Evolutionary conservation across 208 protist genomes (phyloP).

Genomic region (Acanthamoeba castellanii): DNA sequence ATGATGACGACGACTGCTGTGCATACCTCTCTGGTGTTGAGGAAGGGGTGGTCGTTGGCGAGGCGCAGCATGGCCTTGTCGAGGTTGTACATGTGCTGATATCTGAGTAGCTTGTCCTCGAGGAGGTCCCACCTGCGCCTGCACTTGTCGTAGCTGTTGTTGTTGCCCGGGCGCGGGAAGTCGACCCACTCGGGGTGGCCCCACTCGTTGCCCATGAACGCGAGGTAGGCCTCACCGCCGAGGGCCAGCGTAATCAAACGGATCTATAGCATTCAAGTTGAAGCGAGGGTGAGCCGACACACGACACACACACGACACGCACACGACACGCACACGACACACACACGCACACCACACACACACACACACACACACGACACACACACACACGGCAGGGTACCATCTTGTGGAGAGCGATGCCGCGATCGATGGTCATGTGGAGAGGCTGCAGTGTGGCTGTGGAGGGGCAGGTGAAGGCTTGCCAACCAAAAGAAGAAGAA

Average conservation of each 20-base stretch:
- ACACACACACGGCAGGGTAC: conserved; percentile 78
- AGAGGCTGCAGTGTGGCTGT: conserved; percentile 87
- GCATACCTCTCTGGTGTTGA: conserved; percentile 47
- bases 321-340: too few species aligned
- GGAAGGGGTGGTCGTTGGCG: conserved; percentile 77
- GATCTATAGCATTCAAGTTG: background rate
- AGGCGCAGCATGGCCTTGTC: conserved; percentile 89
- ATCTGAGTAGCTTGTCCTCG: conserved; percentile 88
- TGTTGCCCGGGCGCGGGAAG: conserved; percentile 94
- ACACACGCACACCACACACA: background rate
- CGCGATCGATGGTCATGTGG: conserved; percentile 87
- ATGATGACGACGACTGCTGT: too few species aligned
- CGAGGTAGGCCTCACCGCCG: conserved; percentile 84
- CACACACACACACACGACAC: too few species aligned
- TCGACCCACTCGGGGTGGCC: conserved; percentile 97
- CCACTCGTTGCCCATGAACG: conserved; percentile 94
- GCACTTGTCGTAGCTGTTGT: conserved; percentile 88
- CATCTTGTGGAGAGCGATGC: conserved; percentile 92
- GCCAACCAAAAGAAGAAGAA: background rate
- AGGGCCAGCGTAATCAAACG: conserved; percentile 49
- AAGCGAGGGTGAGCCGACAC: too few species aligned
- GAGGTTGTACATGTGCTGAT: conserved; percentile 89
- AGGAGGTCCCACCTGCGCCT: conserved; percentile 92
- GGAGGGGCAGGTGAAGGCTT: conserved; percentile 59
- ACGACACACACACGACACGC: too few species aligned